Evolutionary conservation across 805 yeast genomes (phyloP), one percentile per base, ranked within the genome.

Genomic region (Metschnikowia hibisci): DNA sequence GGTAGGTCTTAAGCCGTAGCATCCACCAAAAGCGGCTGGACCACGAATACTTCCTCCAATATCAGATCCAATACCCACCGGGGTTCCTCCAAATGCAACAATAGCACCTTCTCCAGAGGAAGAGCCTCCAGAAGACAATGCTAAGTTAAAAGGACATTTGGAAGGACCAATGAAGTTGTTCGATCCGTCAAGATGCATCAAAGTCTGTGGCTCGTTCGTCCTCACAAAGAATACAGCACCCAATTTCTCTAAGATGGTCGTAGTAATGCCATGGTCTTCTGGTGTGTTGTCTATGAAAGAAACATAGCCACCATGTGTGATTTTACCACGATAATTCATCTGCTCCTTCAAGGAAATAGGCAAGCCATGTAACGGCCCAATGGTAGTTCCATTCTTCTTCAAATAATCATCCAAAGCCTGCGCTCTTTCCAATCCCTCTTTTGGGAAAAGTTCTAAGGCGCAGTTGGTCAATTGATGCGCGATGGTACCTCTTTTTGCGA

Each of bases 61-160:
- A 56, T 82, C 88, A 22, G 84, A 76, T 32, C 87, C 87, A 33
- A 79, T 67, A 14, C 84, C 90, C 33, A 82, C 50, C 1, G 80
- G 75, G 14, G 85, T 77, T 5, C 79, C 87, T 41, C 72, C 76
- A 58, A 77, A 71, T 2, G 76, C 78, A 41, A 80, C 76, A 47
- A 78, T 58, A 0, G 84, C 80, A 50, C 87, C 85, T 59, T 82
- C 88, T 47, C 88, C 88, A 31, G 84, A 82, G 3, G 85, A 78
- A 1, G 84, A 78, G n/a, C 88, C 88, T 49, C 88, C 87, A 2
- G 84, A 72, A 14, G 84, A 75, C 45, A 81, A 66, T 20, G 71
- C 62, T 30, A 80, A 66, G 51, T 82, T 82, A 61, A 67, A 63
- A 1, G 85, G 77, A 56, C 82, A 82, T 56, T 76, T 67, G 5